phyloP scores from a whole-genome alignment of 352 stramenopile species.

The Pythium phragmiticola region DNA sequence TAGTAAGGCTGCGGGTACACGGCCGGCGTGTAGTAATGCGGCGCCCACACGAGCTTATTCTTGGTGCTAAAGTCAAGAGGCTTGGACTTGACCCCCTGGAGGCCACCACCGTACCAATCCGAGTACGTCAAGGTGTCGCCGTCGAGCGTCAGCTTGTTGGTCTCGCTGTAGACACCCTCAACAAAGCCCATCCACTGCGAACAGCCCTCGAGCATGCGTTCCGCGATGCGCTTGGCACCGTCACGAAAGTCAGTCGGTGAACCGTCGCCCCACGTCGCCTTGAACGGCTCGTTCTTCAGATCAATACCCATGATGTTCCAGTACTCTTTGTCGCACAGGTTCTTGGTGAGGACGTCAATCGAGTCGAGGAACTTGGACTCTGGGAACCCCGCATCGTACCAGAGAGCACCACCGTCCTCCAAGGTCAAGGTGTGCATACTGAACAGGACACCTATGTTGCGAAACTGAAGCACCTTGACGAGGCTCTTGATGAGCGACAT shows the following conservation, averaged over 20 bases:
- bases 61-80: conserved; percentile 52
- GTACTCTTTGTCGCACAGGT: conserved; percentile 57
- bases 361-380: conserved; percentile 26
- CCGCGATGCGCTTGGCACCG: conserved; percentile 48
- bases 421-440: conserved; percentile 40
- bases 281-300: conserved; percentile 61
- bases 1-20: conserved; percentile 66
- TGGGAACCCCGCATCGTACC: conserved; percentile 28
- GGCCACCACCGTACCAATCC: conserved; percentile 66
- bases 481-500: conserved; percentile 43
- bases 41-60: conserved; percentile 76
- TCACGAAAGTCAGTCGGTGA: conserved; percentile 43
- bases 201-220: conserved; percentile 69
- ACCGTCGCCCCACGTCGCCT: conserved; percentile 54
- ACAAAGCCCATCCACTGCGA: conserved; percentile 74
- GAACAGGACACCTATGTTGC: conserved; percentile 45
- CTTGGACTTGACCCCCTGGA: conserved; percentile 41
- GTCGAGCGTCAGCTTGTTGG: conserved; percentile 49
- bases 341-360: conserved; percentile 37
- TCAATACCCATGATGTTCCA: conserved; percentile 80
- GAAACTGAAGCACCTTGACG: conserved; percentile 37
- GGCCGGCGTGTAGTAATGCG: conserved; percentile 72
- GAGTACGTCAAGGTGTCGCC: conserved; percentile 50
- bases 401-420: conserved; percentile 30
- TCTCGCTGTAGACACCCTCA: conserved; percentile 47